Evolutionary conservation across 2,329 filamentous ascomycete species (phyloP).

Genomic region (Biscogniauxia sp.): DNA sequence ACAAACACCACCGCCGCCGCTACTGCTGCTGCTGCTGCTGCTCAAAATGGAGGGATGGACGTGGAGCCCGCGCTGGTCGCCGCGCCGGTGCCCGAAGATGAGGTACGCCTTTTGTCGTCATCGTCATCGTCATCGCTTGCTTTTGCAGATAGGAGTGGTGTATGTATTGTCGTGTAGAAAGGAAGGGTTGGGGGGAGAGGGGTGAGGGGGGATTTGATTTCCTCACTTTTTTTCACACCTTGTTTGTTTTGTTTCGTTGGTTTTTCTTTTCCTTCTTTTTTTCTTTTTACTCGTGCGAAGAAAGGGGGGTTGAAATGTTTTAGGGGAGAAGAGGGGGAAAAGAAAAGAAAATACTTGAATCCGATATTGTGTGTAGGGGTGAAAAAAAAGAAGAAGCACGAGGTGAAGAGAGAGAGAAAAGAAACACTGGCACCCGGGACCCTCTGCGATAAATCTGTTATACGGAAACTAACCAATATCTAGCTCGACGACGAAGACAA

Average conservation of each 20-base stretch:
- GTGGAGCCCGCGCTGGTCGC: neutral
- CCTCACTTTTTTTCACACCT: too few species aligned
- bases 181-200: neutral
- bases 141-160: neutral
- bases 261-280: too few species aligned
- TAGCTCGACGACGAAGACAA: neutral
- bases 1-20: too few species aligned
- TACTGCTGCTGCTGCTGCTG: too few species aligned
- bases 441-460: neutral
- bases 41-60: neutral
- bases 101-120: neutral
- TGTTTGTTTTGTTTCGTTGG: too few species aligned
- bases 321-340: too few species aligned
- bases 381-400: neutral
- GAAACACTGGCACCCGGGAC: neutral
- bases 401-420: too few species aligned
- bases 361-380: too few species aligned
- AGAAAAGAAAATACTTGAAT: too few species aligned
- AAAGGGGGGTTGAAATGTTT: too few species aligned
- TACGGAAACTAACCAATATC: neutral
- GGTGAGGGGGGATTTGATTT: neutral
- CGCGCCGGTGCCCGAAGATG: neutral
- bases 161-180: neutral
- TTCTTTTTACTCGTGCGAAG: too few species aligned
- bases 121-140: neutral